Percentiles rank a stretch among this genome's conserved stretches.
These are phyloP conservation scores for Nepenthes gracilis DNA, from an alignment of 148 eudicot genomes.

Conservation along the genomic window DNA sequence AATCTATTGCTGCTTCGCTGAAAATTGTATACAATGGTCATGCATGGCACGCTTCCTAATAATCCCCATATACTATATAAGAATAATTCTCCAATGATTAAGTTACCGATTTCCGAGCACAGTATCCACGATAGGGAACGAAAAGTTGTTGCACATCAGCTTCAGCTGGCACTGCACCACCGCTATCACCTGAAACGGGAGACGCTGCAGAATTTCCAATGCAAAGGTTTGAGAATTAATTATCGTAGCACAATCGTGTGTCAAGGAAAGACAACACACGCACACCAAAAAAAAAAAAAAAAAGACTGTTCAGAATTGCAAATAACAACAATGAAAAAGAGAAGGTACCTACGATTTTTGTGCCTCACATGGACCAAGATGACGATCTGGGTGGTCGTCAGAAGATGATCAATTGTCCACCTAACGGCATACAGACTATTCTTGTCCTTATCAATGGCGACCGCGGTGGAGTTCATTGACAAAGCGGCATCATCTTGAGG, in stretches of 20 bases:
- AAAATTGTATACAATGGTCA: too few relatives aligned
- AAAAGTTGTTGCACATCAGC: conserved; percentile 6
- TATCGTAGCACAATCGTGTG: background rate
- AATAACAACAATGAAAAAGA: background rate
- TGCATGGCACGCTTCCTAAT: background rate
- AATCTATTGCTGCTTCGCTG: too few relatives aligned
- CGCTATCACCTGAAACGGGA: background rate
- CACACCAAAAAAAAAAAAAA: background rate
- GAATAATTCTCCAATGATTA: background rate
- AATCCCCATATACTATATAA: background rate
- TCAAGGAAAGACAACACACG: background rate
- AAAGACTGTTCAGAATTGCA: background rate
- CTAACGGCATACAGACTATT: conserved; percentile 1
- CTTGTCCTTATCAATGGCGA: conserved; percentile 5
- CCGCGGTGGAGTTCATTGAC: conserved; percentile 1
- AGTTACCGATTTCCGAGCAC: conserved; percentile 17
- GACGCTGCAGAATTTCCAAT: background rate
- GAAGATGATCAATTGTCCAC: conserved; percentile 5
- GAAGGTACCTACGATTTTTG: conserved; percentile 7
- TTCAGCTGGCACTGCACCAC: background rate
- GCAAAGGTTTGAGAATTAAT: background rate
- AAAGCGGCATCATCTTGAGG: background rate
- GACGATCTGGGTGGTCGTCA: conserved; percentile 1
- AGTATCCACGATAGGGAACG: conserved; percentile 8
- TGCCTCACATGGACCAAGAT: conserved; percentile 7